Conservation (phyloP, 352 stramenopile genomes). For the Pythium folliculosum region DNA sequence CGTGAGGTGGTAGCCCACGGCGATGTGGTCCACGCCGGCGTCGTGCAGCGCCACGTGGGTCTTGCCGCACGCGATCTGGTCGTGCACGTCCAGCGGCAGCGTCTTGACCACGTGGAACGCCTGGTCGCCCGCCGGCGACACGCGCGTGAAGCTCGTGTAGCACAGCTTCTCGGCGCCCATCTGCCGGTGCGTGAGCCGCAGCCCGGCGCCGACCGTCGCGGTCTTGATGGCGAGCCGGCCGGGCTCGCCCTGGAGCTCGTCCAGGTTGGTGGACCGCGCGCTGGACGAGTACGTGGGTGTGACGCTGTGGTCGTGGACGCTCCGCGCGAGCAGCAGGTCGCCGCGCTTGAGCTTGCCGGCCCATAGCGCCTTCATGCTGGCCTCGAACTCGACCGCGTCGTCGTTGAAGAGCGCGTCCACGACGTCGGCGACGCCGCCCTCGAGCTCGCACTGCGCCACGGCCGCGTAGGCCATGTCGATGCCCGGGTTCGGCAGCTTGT, state of each 20-base stretch:
- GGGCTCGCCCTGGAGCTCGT: constrained; percentile 19
- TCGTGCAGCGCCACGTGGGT: constrained; percentile 34
- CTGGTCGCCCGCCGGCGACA: constrained; percentile 38
- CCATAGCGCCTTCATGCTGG: constrained; percentile 61
- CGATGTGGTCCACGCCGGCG: constrained; percentile 52
- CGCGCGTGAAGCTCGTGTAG: constrained; percentile 60
- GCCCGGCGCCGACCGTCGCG: constrained; percentile 40
- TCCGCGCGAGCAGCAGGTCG: constrained; percentile 45
- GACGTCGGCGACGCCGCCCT: constrained; percentile 54
- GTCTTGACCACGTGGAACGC: constrained; percentile 73
- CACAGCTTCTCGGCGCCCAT: constrained; percentile 55
- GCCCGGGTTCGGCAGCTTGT: constrained; percentile 44
- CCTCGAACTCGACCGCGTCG: constrained; percentile 52
- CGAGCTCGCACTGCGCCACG: constrained; percentile 54
- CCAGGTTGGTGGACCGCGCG: constrained; percentile 20
- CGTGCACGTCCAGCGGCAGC: constrained; percentile 48
- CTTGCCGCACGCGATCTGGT: constrained; percentile 32
- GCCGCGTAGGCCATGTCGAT: constrained; percentile 54
- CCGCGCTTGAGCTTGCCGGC: constrained; percentile 53
- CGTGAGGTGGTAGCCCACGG: constrained; percentile 62
- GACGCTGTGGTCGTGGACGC: background rate
- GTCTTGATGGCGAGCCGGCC: constrained; percentile 47
- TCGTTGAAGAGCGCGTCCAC: constrained; percentile 66
- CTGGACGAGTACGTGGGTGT: background rate
- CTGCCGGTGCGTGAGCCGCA: constrained; percentile 35